Evolutionary conservation across 2,329 filamentous ascomycete species (phyloP).

Genomic region (Verticillium albo-atrum): DNA sequence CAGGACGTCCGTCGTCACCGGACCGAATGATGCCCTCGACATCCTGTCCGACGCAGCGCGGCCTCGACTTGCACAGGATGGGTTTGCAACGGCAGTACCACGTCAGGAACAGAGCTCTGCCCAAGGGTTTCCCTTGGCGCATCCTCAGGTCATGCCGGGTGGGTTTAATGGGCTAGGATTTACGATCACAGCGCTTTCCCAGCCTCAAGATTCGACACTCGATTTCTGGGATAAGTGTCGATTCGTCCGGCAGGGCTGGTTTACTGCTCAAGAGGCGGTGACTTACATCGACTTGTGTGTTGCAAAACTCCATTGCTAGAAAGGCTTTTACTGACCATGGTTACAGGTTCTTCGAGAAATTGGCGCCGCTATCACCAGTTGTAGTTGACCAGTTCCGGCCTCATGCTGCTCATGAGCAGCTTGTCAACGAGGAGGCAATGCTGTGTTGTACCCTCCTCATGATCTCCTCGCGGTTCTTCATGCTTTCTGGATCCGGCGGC

Average conservation of each 20-base stretch:
- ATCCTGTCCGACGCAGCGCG: slow-evolving; percentile 4
- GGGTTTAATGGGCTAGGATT: background rate
- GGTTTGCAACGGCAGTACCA: background rate
- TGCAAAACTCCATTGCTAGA: background rate
- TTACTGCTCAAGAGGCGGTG: slow-evolving; percentile 17
- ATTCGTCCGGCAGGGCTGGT: slow-evolving; percentile 17
- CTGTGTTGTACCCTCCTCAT: slow-evolving; percentile 14
- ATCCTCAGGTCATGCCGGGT: background rate
- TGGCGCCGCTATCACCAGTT: background rate
- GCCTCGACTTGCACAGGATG: background rate
- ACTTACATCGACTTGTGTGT: slow-evolving; percentile 17
- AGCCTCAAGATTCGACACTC: slow-evolving; percentile 12
- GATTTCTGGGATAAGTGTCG: slow-evolving; percentile 18
- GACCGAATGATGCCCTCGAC: slow-evolving; percentile 5
- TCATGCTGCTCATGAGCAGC: slow-evolving; percentile 8
- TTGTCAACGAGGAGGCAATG: slow-evolving; percentile 14
- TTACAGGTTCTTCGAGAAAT: background rate
- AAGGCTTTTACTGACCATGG: background rate
- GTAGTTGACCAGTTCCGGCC: background rate
- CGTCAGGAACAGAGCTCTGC: slow-evolving; percentile 1
- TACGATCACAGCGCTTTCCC: slow-evolving; percentile 6
- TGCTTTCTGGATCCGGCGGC: slow-evolving; percentile 12
- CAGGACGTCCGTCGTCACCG: slow-evolving; percentile 2
- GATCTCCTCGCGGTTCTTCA: slow-evolving; percentile 15
- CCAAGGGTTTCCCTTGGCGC: background rate